A percentile compares a stretch with the other conserved stretches of the same genome.
Conservation (phyloP, 2,329 filamentous ascomycete genomes). For the Teratosphaeria nubilosa region DNA sequence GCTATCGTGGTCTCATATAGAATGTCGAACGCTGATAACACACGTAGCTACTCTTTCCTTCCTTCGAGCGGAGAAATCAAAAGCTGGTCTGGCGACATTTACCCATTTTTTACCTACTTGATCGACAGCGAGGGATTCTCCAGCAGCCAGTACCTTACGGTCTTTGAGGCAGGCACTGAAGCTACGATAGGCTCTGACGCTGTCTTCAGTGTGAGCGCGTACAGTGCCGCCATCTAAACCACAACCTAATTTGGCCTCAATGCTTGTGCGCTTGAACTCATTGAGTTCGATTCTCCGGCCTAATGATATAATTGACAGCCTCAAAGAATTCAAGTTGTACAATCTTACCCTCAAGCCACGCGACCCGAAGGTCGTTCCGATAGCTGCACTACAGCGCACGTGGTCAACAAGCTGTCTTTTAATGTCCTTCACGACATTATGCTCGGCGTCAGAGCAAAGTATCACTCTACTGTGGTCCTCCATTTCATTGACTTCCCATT, state of each 20-base stretch:
- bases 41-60: conserved; percentile 46
- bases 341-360: too few species aligned
- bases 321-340: too few species aligned
- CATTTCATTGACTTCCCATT: too few species aligned
- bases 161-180: conserved; percentile 20
- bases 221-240: not conserved
- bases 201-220: conserved; percentile 5
- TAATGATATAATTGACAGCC: too few species aligned
- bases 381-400: too few species aligned
- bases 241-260: not conserved
- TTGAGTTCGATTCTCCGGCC: too few species aligned
- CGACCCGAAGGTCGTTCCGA: too few species aligned
- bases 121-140: conserved; percentile 36
- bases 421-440: too few species aligned
- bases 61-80: conserved; percentile 33
- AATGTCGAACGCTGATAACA: not conserved
- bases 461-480: too few species aligned
- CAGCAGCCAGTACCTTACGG: conserved; percentile 42
- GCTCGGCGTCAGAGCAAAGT: too few species aligned
- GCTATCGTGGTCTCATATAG: not conserved
- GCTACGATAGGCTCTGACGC: conserved; percentile 12
- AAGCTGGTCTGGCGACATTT: conserved; percentile 48
- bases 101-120: conserved; percentile 49
- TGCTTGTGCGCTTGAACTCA: too few species aligned
- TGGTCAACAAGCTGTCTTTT: too few species aligned